Conservation (phyloP, 352 stramenopile species). For the Phytophthora litchii region DNA sequence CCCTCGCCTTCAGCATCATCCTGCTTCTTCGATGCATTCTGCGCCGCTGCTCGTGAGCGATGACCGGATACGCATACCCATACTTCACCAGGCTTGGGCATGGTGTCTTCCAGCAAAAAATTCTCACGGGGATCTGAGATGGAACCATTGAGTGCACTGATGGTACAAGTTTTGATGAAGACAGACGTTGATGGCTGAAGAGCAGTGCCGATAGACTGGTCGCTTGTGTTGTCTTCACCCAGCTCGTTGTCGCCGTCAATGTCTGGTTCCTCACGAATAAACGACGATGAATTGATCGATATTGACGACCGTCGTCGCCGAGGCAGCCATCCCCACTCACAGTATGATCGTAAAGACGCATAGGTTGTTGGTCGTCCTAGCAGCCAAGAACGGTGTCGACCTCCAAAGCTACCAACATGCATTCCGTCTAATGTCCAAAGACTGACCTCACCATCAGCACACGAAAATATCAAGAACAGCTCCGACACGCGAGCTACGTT, state of each 20-base stretch:
- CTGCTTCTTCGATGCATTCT: constrained; percentile 40
- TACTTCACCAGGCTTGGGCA: constrained; percentile 78
- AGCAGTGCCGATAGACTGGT: constrained; percentile 17
- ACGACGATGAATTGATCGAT: constrained; percentile 7
- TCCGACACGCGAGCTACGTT: constrained; percentile 55
- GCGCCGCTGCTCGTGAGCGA: constrained; percentile 40
- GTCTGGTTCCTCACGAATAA: constrained; percentile 23
- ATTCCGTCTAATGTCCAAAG: constrained; percentile 79
- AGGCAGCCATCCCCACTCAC: constrained; percentile 40
- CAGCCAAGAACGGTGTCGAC: constrained; percentile 65
- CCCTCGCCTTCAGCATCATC: constrained; percentile 11
- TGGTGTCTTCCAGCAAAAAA: constrained; percentile 75
- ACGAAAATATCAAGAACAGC: constrained; percentile 67
- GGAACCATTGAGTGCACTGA: constrained; percentile 51
- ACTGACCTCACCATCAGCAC: constrained; percentile 67
- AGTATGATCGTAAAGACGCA: constrained; percentile 43
- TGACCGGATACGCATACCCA: constrained; percentile 74
- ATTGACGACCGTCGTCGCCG: constrained; percentile 5
- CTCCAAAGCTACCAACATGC: constrained; percentile 66
- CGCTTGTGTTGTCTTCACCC: constrained; percentile 5
- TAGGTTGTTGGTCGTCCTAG: constrained; percentile 64
- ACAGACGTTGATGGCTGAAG: constrained; percentile 29
- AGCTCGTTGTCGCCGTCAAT: constrained; percentile 9
- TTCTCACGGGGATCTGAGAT: constrained; percentile 47
- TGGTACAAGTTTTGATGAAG: constrained; percentile 66